These are phyloP conservation scores for Claviceps lovelessii DNA, from an alignment of 2,329 filamentous ascomycete species.

Conservation along the genomic window DNA sequence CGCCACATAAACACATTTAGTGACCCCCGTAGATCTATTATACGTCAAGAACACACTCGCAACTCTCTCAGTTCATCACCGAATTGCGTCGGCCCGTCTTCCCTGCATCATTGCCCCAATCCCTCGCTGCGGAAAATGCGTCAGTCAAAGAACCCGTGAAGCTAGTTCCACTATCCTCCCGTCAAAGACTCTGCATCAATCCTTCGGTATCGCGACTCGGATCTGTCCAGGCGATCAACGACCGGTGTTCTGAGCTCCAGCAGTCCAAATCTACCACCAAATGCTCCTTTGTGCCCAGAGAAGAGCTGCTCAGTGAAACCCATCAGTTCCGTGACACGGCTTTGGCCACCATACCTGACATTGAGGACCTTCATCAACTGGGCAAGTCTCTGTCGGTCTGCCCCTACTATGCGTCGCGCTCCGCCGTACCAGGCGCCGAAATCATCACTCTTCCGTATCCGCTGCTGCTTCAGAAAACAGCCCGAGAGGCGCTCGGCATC, in stretches of 20 bases:
- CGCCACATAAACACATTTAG: slow-evolving; percentile 6
- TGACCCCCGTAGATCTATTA: slow-evolving; percentile 55
- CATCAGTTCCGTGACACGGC: slow-evolving; percentile 75
- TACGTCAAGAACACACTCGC: slow-evolving; percentile 85
- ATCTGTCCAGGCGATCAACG: slow-evolving; percentile 72
- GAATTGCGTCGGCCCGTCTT: slow-evolving; percentile 69
- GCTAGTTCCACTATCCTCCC: slow-evolving; percentile 68
- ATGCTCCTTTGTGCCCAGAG: slow-evolving; percentile 66
- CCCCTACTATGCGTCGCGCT: slow-evolving; percentile 89
- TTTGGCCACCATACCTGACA: slow-evolving; percentile 75
- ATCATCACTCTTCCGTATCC: slow-evolving; percentile 90
- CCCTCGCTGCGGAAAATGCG: slow-evolving; percentile 17
- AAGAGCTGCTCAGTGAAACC: slow-evolving; percentile 56
- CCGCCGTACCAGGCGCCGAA: slow-evolving; percentile 69
- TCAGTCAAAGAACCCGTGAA: slow-evolving; percentile 41
- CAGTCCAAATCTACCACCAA: slow-evolving; percentile 45
- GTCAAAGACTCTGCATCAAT: slow-evolving; percentile 85
- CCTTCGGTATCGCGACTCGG: slow-evolving; percentile 58
- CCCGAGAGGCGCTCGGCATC: slow-evolving; percentile 74
- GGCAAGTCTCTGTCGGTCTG: slow-evolving; percentile 72
- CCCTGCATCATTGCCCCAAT: slow-evolving; percentile 51
- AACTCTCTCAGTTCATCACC: slow-evolving; percentile 73
- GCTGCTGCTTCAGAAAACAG: slow-evolving; percentile 70
- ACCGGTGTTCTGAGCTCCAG: slow-evolving; percentile 81
- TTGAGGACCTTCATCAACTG: slow-evolving; percentile 72